Base-by-base conservation (phyloP, 345 rosid species). In the Anacardium occidentale region DNA sequence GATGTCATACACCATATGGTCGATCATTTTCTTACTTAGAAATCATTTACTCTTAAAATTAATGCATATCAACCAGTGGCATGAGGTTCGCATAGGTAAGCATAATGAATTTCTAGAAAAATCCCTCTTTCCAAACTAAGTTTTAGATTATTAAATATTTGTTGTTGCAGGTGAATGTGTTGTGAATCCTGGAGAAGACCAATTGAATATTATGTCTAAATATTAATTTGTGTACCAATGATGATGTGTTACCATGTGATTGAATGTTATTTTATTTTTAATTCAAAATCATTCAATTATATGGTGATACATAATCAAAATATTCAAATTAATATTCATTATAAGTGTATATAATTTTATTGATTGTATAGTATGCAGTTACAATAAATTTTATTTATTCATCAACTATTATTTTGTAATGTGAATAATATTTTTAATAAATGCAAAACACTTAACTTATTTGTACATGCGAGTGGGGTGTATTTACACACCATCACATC, bases 1-100 rank as follows among this genome's bases (percentile, higher is more conserved):
- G 97, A 94, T 74, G 97, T 91, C 69, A 87, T 90, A 79, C 88
- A 89, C 48, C 97, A 94, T 74, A 85, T 91, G 77, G 86, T 94
- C 6, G 93, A 91, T 81, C 93, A 87, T 80, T 89, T 94, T 74
- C 88, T 81, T 54, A 78, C 79, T 22, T 93, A 82, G 80, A 64
- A 26, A 20, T 50, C 29, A 50, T 3, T 4, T 13, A 20, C 65
- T 68, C 2, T 22, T 62, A 29, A 10, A n/a, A 37, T n/a, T 37
- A 63, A 62, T 55, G 24, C 60, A 14, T 52, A 32, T 51, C 22
- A 34, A 57, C 64, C 48, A 2, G 22, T 26, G 75, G 54, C 65
- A 66, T 54, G 14, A 62, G 14, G 2, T 73, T 47, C 62, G 13
- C 26, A 42, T 32, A 12, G 67, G 64, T 55, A 68, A 71, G 75